Conservation (phyloP, 2,329 filamentous ascomycete species). For the Aspergillus proliferans region DNA sequence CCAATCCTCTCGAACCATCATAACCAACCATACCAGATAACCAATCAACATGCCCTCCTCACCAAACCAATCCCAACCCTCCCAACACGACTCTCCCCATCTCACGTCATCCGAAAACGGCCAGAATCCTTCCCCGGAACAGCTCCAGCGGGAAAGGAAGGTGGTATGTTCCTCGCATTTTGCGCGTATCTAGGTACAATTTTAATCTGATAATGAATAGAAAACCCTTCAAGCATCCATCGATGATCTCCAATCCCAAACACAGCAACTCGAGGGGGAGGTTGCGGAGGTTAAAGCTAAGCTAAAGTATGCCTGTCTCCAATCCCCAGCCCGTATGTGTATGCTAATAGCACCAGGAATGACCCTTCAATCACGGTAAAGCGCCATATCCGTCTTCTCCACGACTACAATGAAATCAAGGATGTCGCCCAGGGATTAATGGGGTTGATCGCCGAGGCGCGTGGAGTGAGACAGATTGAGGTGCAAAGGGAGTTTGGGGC, state of each 20-base stretch:
- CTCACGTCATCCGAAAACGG: background rate
- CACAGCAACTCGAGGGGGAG: conserved; percentile 31
- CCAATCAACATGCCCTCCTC: background rate
- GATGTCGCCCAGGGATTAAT: conserved; percentile 62
- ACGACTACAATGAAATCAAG: conserved; percentile 66
- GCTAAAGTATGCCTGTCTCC: conserved; percentile 26
- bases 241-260: conserved; percentile 42
- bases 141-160: conserved; percentile 18
- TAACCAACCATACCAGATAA: background rate
- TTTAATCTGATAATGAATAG: conserved; percentile 7
- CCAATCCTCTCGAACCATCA: background rate
- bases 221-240: conserved; percentile 19
- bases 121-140: conserved; percentile 5
- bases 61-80: background rate
- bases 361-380: conserved; percentile 51
- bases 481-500: conserved; percentile 38
- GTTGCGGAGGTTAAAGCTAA: conserved; percentile 29
- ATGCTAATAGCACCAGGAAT: conserved; percentile 12
- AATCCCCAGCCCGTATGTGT: background rate
- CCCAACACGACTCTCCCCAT: background rate
- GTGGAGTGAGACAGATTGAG: conserved; percentile 49
- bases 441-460: conserved; percentile 60
- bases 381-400: conserved; percentile 58
- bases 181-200: no score
- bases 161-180: conserved; percentile 15